Percentiles rank a stretch among this genome's conserved stretches.
These are phyloP conservation scores for Lignosus rhinocerotis DNA, from an alignment of 1,284 basidiomycete genomes.

Conservation along the genomic window DNA sequence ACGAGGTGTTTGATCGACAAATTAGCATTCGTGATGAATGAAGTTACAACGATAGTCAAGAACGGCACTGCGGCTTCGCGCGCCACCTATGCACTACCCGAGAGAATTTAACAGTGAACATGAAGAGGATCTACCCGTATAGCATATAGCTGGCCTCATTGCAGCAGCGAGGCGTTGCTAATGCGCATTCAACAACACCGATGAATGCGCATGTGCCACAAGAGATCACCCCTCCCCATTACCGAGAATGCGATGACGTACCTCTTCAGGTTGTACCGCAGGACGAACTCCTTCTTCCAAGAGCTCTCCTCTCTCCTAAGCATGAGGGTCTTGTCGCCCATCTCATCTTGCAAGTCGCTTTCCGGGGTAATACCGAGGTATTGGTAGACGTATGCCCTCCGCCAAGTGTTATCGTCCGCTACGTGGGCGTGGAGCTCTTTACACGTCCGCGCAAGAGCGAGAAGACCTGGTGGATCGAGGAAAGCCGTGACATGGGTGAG, in stretches of 20 bases:
- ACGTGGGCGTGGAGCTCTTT: slow-evolving; percentile 62
- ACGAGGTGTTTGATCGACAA: background rate
- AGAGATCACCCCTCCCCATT: slow-evolving; percentile 2
- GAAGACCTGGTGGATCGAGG: slow-evolving; percentile 66
- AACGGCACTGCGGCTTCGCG: too few species aligned
- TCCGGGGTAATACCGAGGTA: slow-evolving; percentile 70
- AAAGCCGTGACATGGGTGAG: slow-evolving; percentile 80
- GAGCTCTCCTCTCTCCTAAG: slow-evolving; percentile 56
- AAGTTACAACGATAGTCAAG: background rate
- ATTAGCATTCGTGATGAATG: background rate
- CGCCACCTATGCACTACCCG: background rate
- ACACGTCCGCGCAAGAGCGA: slow-evolving; percentile 59
- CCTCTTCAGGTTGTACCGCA: slow-evolving; percentile 55
- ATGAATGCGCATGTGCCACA: background rate
- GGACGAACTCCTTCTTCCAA: slow-evolving; percentile 71
- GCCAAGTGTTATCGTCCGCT: slow-evolving; percentile 82
- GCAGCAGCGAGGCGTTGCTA: slow-evolving; percentile 3
- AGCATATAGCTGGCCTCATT: slow-evolving; percentile 8
- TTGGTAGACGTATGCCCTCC: slow-evolving; percentile 73
- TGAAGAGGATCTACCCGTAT: background rate
- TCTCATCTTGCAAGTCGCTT: slow-evolving; percentile 43
- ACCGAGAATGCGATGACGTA: slow-evolving; percentile 34
- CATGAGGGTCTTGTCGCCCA: slow-evolving; percentile 39
- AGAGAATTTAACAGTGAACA: background rate
- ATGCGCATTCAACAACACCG: background rate